A percentile compares a stretch with the other conserved stretches of the same genome.
These are phyloP conservation scores for Chaetomiaceae sp. DNA, from an alignment of 2,329 filamentous ascomycete species.

Conservation along the genomic window DNA sequence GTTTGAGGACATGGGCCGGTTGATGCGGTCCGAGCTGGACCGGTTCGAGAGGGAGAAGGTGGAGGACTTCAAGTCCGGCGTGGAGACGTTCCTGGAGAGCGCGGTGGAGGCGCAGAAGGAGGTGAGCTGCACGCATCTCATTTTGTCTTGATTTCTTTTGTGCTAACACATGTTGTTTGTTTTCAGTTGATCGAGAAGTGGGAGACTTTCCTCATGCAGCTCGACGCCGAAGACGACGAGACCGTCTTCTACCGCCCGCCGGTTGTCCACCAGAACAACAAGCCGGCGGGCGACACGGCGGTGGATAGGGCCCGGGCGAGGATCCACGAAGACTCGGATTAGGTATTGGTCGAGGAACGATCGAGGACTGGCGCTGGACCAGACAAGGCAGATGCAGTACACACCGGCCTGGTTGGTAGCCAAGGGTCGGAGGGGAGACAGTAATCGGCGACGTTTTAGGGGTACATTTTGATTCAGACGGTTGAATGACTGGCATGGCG, in stretches of 20 bases:
- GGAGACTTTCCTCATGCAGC: conserved; percentile 96
- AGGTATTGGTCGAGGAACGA: conserved; percentile 25
- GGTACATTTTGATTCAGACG: background rate
- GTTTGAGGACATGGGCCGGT: conserved; percentile 94
- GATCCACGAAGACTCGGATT: conserved; percentile 58
- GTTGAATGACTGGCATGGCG: background rate
- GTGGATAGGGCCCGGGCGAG: conserved; percentile 55
- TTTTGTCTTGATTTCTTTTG: conserved; percentile 20
- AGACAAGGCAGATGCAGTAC: background rate
- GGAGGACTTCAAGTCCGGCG: conserved; percentile 96
- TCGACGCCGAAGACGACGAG: conserved; percentile 89
- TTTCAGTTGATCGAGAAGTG: conserved; percentile 72
- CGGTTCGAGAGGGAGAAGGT: conserved; percentile 96
- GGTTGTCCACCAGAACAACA: conserved; percentile 50
- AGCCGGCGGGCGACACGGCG: conserved; percentile 52
- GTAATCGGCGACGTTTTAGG: background rate
- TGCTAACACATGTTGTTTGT: conserved; percentile 17
- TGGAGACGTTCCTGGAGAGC: conserved; percentile 95
- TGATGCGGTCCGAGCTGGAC: conserved; percentile 88
- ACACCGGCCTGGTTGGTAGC: background rate
- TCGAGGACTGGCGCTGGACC: background rate
- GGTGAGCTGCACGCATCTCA: conserved; percentile 50
- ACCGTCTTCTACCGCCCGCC: conserved; percentile 61
- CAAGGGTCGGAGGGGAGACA: background rate
- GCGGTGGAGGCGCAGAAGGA: conserved; percentile 98